phyloP scores from a whole-genome alignment of 371 early-diverging fungal genomes.

The Synchytrium microbalum region DNA sequence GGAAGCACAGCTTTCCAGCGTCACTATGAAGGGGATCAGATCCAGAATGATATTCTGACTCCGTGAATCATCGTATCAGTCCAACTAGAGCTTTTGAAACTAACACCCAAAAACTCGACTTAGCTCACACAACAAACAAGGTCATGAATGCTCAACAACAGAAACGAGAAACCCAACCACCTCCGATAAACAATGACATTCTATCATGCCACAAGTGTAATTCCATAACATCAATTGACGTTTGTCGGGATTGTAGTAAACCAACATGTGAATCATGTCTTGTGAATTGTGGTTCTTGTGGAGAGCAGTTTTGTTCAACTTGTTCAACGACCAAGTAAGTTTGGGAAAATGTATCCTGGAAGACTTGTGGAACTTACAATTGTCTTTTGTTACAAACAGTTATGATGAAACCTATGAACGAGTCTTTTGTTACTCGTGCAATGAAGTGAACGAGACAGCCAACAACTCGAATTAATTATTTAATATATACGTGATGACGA shows the following conservation, averaged over 20 bases:
- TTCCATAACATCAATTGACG: not conserved
- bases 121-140: not conserved
- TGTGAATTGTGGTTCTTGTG: not conserved
- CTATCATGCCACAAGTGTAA: not conserved
- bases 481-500: too few relatives aligned
- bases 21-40: not conserved
- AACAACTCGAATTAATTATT: too few relatives aligned
- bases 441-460: not conserved
- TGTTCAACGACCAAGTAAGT: not conserved
- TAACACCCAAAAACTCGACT: not conserved
- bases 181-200: not conserved
- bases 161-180: not conserved
- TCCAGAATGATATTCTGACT: not conserved
- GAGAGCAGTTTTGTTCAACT: not conserved
- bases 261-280: not conserved
- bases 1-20: not conserved
- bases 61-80: not conserved
- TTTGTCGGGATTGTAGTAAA: not conserved
- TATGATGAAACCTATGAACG: not conserved
- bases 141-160: not conserved
- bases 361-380: not conserved
- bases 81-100: not conserved
- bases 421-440: not conserved
- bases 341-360: not conserved
- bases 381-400: not conserved